Conservation (phyloP, 2,329 filamentous ascomycete species). For the Penicillium sp. region DNA sequence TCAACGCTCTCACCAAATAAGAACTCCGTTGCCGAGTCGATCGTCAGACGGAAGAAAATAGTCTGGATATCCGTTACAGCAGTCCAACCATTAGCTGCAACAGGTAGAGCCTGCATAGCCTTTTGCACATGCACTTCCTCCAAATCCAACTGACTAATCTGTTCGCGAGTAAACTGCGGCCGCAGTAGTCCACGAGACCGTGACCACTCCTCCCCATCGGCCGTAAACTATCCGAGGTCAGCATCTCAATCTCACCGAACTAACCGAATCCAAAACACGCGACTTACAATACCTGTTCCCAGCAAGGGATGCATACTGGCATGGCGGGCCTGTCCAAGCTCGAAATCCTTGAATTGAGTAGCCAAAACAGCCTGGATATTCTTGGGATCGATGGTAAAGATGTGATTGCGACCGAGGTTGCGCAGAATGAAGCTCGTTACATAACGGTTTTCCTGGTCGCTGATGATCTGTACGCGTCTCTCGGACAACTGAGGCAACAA, state of each 20-base stretch:
- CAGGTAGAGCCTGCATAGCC: constrained; percentile 64
- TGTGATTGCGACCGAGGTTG: constrained; percentile 21
- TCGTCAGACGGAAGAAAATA: constrained; percentile 76
- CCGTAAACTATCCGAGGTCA: constrained; percentile 47
- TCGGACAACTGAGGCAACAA: constrained; percentile 20
- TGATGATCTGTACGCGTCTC: constrained; percentile 19
- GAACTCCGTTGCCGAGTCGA: constrained; percentile 84
- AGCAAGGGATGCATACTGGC: constrained; percentile 49
- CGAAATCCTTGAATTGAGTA: constrained; percentile 76
- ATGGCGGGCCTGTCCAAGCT: constrained; percentile 71
- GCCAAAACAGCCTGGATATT: constrained; percentile 84
- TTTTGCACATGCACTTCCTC: constrained; percentile 75
- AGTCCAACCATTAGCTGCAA: constrained; percentile 48
- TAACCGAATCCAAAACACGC: neutral
- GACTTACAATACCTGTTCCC: constrained; percentile 45
- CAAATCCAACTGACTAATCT: constrained; percentile 72
- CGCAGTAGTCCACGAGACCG: constrained; percentile 73
- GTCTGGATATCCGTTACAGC: constrained; percentile 65
- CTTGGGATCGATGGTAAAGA: constrained; percentile 36
- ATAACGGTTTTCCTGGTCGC: constrained; percentile 22
- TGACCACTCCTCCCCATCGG: constrained; percentile 74
- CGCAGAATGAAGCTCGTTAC: constrained; percentile 26
- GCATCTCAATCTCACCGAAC: neutral
- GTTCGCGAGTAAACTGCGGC: constrained; percentile 81
- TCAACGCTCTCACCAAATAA: constrained; percentile 72